These are phyloP conservation scores for Oryza punctata DNA, from an alignment of 176 grass and related monocot genomes.

Conservation along the genomic window DNA sequence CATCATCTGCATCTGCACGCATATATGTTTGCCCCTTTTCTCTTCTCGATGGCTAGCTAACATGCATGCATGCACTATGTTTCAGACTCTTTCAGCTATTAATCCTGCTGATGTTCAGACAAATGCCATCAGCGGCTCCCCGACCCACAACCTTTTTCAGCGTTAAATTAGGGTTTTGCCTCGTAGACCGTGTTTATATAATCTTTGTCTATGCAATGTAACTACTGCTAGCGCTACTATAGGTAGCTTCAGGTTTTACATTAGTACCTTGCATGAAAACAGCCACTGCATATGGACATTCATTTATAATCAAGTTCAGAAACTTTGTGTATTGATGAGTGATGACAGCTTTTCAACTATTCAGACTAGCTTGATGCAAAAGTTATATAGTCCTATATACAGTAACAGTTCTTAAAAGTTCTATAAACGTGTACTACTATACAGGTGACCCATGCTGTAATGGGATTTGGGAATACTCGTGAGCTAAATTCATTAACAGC, in stretches of 20 bases:
- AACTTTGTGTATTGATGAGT: not conserved
- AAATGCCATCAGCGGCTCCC: not conserved
- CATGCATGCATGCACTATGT: not conserved
- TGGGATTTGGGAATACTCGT: no score
- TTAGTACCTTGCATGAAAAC: not conserved
- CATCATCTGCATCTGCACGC: not conserved
- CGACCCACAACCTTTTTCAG: not conserved
- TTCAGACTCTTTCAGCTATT: not conserved
- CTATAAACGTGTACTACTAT: no score
- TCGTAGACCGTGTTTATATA: not conserved
- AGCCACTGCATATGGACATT: not conserved
- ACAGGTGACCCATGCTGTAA: no score
- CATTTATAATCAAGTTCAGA: not conserved
- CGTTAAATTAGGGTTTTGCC: not conserved
- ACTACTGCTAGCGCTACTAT: not conserved
- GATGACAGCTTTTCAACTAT: not conserved
- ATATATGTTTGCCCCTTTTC: constrained; percentile 5
- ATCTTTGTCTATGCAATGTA: not conserved
- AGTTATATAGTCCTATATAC: no score
- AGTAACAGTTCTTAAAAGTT: no score
- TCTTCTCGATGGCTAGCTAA: not conserved
- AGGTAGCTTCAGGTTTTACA: not conserved
- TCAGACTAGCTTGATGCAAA: no score
- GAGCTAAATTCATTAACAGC: no score
- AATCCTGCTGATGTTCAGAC: not conserved